Base-by-base conservation (phyloP, 192 early-diverging fungal genomes). In the Backusella morwellensis region DNA sequence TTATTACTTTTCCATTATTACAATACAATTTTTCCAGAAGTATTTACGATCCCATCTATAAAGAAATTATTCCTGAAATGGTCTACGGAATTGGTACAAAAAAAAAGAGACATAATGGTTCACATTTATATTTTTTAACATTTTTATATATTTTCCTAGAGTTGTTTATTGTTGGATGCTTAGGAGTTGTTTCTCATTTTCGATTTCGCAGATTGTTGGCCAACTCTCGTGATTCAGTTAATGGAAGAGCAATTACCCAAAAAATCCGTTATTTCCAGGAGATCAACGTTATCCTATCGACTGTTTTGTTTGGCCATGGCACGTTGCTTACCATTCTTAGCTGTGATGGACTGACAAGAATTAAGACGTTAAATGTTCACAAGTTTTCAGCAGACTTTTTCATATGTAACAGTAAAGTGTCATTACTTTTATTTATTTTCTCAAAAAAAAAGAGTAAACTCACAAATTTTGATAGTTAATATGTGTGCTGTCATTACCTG, bases 41-140 rank as follows among this genome's bases (percentile, higher is more conserved):
- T 19, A 35, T 32, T 17, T 76, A 79, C 6, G 75, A 78, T 0
- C 67, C 71, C 3, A 78, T 44, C 29, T 82, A 71, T 47, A 82
- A 78, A 68, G 84, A 85, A 74, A 71, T 83, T n/a, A 75, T 83
- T n/a, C 84, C 84, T 54, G 79, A 85, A 72, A 68, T 85, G 15
- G 80, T 77, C 19, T 85, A 85, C 35, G 79, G 77, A 9, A 70
- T 77, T 68, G 75, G 75, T 77, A 70, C 35, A 70, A 12, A 40
- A 21, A 11, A 42, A 66, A n/a, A 34, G 29, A 34, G 68, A 44
- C 5, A 19, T 12, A 44, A 15, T 32, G 32, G 4, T 23, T 36
- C 15, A 36, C 14, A 50, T n/a, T 26, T 38, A 42, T 17, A 8
- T n/a, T 50, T 50, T 50, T 34, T 38, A 29, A 70, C 50, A 52